Evolutionary conservation across 495 filamentous ascomycete species (phyloP).

Genomic region (Aspergillus taichungensis): DNA sequence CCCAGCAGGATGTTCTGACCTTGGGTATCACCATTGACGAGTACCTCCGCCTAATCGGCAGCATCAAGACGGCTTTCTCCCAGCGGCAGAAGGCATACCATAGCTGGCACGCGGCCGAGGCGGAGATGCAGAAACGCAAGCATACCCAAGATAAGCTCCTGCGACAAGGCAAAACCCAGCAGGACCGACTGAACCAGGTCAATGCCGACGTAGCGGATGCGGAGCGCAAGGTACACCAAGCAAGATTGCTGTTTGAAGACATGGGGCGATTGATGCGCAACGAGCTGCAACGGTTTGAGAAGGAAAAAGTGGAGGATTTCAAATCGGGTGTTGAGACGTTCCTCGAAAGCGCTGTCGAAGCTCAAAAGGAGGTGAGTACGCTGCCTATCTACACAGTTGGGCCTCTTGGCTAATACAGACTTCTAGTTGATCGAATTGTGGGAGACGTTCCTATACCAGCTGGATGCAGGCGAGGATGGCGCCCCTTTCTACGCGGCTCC

Average conservation of each 20-base stretch:
- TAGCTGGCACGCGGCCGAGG: slow-evolving; percentile 82
- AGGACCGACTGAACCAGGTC: slow-evolving; percentile 86
- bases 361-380: slow-evolving; percentile 84
- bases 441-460: slow-evolving; percentile 94
- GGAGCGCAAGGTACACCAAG: slow-evolving; percentile 87
- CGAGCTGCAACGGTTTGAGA: slow-evolving; percentile 90
- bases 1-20: slow-evolving; percentile 92
- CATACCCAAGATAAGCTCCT: slow-evolving; percentile 83
- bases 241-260: slow-evolving; percentile 85
- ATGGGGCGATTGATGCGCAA: slow-evolving; percentile 89
- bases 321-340: slow-evolving; percentile 97
- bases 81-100: slow-evolving; percentile 95
- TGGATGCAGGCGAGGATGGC: slow-evolving; percentile 88
- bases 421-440: slow-evolving; percentile 89
- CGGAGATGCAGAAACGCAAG: slow-evolving; percentile 79
- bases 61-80: slow-evolving; percentile 81
- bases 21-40: slow-evolving; percentile 96
- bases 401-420: slow-evolving; percentile 9
- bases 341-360: slow-evolving; percentile 91
- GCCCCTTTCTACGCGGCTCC: slow-evolving; percentile 64
- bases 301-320: slow-evolving; percentile 98
- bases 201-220: slow-evolving; percentile 88
- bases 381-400: not conserved
- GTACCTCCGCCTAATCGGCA: slow-evolving; percentile 91
- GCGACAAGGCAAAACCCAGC: slow-evolving; percentile 85